Evolutionary conservation across 768 basidiomycete species (phyloP).

Genomic region (Lentinus brumalis): DNA sequence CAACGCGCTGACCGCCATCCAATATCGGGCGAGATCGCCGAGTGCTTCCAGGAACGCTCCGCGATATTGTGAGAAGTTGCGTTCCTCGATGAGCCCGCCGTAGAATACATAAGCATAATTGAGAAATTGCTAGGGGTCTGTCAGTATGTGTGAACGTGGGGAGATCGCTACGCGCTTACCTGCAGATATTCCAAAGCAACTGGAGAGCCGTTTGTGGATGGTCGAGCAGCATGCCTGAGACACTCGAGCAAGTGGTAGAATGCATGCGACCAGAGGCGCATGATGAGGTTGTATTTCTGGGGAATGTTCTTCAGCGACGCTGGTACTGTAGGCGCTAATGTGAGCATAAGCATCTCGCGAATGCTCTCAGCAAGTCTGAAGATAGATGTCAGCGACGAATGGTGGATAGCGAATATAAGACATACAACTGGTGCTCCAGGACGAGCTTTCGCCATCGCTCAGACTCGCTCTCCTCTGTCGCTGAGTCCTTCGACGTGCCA

Average conservation of each 20-base stretch:
- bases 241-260: conserved; percentile 92
- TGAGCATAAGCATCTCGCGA: conserved; percentile 84
- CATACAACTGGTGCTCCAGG: conserved; percentile 82
- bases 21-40: conserved; percentile 92
- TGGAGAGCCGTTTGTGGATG: conserved; percentile 55
- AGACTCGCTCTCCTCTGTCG: conserved; percentile 59
- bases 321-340: conserved; percentile 84
- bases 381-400: not conserved
- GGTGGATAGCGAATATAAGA: conserved; percentile 19
- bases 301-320: conserved; percentile 88
- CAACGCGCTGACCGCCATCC: conserved; percentile 94
- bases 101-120: conserved; percentile 96
- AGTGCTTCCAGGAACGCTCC: conserved; percentile 94
- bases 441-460: conserved; percentile 78
- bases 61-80: conserved; percentile 66
- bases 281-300: conserved; percentile 93
- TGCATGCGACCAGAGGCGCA: conserved; percentile 87
- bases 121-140: conserved; percentile 67
- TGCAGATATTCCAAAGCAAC: conserved; percentile 89
- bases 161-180: conserved; percentile 13
- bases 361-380: conserved; percentile 85
- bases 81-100: conserved; percentile 85
- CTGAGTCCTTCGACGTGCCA: conserved; percentile 28
- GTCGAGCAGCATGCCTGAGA: conserved; percentile 66
- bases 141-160: not conserved